Conservation (phyloP, 441 rosid genomes). For the Syzygium malaccense region DNA sequence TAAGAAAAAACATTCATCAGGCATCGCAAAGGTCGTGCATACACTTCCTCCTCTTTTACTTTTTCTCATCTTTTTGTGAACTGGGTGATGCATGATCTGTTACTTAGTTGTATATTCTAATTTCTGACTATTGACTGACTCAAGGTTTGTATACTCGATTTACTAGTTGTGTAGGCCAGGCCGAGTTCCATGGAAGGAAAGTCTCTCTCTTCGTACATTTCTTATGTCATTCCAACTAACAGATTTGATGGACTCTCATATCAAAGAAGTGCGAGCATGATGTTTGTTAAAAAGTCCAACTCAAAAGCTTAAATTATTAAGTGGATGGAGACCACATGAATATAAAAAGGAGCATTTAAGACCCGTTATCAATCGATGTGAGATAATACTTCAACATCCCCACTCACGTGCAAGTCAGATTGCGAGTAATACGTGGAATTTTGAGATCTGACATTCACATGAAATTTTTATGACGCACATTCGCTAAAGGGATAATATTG, state of each 20-base stretch:
- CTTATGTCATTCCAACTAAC: slow-evolving; percentile 31
- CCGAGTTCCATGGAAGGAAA: slow-evolving; percentile 31
- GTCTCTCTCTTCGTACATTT: slow-evolving; percentile 41
- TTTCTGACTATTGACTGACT: slow-evolving; percentile 3
- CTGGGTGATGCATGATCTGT: background rate
- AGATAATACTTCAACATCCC: no score
- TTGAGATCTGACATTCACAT: no score
- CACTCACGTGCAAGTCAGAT: no score
- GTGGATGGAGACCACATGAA: no score
- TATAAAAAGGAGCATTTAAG: no score
- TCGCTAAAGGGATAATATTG: no score
- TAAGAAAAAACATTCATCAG: background rate
- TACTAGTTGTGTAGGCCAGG: slow-evolving; percentile 52
- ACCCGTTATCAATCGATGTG: no score
- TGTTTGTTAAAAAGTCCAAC: no score
- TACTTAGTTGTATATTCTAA: background rate
- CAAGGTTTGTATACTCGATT: slow-evolving; percentile 15
- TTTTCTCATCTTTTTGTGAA: background rate
- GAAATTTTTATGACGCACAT: no score
- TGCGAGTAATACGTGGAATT: no score
- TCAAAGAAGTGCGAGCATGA: slow-evolving; percentile 23
- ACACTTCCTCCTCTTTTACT: background rate
- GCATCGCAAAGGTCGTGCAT: background rate
- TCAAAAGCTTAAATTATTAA: no score
- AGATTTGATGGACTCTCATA: slow-evolving; percentile 27